Percentiles rank a stretch among this genome's conserved stretches.
These are phyloP conservation scores for Sesbania bispinosa DNA, from an alignment of 306 rosid genomes.

Conservation along the genomic window DNA sequence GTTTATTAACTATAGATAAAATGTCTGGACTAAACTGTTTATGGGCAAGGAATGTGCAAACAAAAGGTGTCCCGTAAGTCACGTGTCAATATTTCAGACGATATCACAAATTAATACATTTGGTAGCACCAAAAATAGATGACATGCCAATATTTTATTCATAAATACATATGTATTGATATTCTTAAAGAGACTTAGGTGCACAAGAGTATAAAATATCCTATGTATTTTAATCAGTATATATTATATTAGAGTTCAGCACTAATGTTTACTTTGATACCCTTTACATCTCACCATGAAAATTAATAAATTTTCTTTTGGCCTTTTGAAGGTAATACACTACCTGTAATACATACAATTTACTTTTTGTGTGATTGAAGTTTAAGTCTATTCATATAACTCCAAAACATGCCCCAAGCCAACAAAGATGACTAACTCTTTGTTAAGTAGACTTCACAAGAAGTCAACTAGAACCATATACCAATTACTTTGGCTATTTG, in stretches of 20 bases:
- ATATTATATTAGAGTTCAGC: not conserved
- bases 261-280: not conserved
- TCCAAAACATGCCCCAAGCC: not conserved
- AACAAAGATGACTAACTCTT: not conserved
- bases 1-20: not conserved
- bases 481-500: constrained; percentile 2
- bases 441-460: constrained; percentile 13
- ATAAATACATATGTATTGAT: not conserved
- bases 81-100: constrained; percentile 3
- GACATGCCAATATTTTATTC: not conserved
- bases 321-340: not conserved
- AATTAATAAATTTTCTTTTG: not conserved
- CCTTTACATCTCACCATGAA: not conserved
- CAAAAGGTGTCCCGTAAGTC: not conserved
- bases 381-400: not conserved
- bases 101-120: not conserved
- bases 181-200: not conserved
- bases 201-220: not conserved
- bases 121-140: not conserved
- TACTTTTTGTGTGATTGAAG: not conserved
- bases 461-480: constrained; percentile 24
- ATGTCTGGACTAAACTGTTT: not conserved
- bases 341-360: not conserved
- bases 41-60: not conserved
- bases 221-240: not conserved